phyloP scores from a whole-genome alignment of 805 yeast genomes.

The Hanseniaspora pseudoguilliermondii region DNA sequence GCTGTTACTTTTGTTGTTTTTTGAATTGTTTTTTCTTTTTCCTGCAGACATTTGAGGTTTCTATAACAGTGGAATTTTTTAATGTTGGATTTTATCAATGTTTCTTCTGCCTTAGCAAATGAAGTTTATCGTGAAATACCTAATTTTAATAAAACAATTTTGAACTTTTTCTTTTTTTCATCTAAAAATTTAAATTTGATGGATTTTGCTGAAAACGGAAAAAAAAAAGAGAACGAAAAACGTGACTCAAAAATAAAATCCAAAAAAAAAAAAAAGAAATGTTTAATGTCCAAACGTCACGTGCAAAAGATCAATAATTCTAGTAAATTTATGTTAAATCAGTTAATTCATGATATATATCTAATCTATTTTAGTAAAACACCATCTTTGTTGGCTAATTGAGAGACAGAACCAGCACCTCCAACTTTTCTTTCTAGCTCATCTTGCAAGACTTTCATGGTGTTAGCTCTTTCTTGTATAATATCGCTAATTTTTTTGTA shows the following conservation, averaged over 20 bases:
- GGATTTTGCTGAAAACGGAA: background rate
- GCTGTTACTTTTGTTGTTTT: slow-evolving; percentile 5
- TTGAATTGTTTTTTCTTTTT: slow-evolving; percentile 2
- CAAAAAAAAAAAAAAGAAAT: background rate
- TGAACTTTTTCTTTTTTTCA: background rate
- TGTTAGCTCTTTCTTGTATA: slow-evolving; percentile 42
- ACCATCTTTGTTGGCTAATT: slow-evolving; percentile 26
- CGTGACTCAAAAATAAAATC: background rate
- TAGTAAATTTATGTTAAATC: slow-evolving; percentile 37
- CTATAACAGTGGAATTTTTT: background rate
- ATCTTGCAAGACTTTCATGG: slow-evolving; percentile 33
- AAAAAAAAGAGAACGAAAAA: background rate
- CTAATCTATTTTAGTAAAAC: slow-evolving; percentile 12
- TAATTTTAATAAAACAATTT: too few species aligned
- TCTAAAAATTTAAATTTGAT: background rate
- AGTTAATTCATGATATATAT: slow-evolving; percentile 32
- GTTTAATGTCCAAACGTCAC: background rate
- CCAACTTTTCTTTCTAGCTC: slow-evolving; percentile 5
- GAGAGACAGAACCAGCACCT: slow-evolving; percentile 15
- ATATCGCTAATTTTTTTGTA: slow-evolving; percentile 60
- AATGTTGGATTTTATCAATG: background rate
- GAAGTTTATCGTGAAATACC: too few species aligned
- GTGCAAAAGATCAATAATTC: too few species aligned
- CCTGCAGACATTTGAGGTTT: background rate
- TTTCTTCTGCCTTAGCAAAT: slow-evolving; percentile 18